These are phyloP conservation scores for Claviceps capensis DNA, from an alignment of 2,329 filamentous ascomycete genomes.

Conservation along the genomic window DNA sequence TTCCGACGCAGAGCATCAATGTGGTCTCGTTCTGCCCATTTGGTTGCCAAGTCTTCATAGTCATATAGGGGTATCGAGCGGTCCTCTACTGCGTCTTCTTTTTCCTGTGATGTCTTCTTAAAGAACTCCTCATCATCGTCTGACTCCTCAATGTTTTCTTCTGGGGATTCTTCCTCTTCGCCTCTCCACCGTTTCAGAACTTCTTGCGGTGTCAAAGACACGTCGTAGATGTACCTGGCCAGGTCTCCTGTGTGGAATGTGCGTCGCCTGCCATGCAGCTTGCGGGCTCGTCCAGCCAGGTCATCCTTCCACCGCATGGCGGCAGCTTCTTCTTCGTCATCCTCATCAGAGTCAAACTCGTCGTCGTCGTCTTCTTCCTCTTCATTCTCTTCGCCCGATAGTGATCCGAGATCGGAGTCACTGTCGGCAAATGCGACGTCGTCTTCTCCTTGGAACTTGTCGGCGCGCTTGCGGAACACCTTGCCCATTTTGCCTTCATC, in stretches of 20 bases:
- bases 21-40: constrained; percentile 72
- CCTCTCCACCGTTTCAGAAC: constrained; percentile 73
- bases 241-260: constrained; percentile 72
- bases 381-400: constrained; percentile 44
- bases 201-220: constrained; percentile 58
- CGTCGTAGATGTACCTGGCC: constrained; percentile 79
- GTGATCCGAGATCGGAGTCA: constrained; percentile 86
- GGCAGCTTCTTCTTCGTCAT: constrained; percentile 56
- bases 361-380: constrained; percentile 30
- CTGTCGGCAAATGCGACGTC: constrained; percentile 89
- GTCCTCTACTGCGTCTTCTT: constrained; percentile 65
- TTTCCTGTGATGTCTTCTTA: constrained; percentile 47
- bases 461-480: constrained; percentile 40
- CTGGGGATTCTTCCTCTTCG: constrained; percentile 38
- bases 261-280: constrained; percentile 53
- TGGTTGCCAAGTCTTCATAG: constrained; percentile 66
- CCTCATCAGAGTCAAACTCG: constrained; percentile 24
- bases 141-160: constrained; percentile 39
- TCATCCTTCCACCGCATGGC: constrained; percentile 80
- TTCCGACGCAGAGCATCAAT: constrained; percentile 60
- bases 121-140: constrained; percentile 52
- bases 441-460: constrained; percentile 42
- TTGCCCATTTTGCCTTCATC: constrained; percentile 46
- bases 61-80: constrained; percentile 66
- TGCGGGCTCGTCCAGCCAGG: constrained; percentile 59